Evolutionary conservation across 1,139 yeast genomes (phyloP).

Genomic region (Kodamaea alishanica): DNA sequence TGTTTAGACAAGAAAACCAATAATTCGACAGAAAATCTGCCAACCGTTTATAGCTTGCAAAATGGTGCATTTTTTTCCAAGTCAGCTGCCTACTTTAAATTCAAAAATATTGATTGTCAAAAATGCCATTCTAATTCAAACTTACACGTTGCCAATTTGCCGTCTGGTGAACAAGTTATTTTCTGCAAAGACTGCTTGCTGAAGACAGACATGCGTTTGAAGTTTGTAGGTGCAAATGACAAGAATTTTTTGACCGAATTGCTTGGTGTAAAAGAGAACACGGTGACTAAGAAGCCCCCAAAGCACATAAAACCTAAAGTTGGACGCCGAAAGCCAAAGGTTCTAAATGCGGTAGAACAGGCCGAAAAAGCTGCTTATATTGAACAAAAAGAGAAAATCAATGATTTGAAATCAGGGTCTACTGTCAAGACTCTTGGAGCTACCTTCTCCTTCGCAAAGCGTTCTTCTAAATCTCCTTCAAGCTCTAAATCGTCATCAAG

Average conservation of each 20-base stretch:
- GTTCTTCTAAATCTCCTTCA: not conserved
- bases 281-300: constrained; percentile 16
- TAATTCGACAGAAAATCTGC: constrained; percentile 42
- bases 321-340: constrained; percentile 24
- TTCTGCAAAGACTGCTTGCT: constrained; percentile 43
- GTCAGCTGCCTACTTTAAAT: constrained; percentile 44
- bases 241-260: constrained; percentile 46
- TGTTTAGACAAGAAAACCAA: constrained; percentile 45
- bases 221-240: constrained; percentile 44
- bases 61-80: constrained; percentile 54
- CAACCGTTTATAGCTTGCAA: constrained; percentile 48
- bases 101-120: constrained; percentile 49
- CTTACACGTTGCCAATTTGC: constrained; percentile 31
- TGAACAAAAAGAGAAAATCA: constrained; percentile 29
- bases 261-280: constrained; percentile 48
- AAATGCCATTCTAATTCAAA: constrained; percentile 41
- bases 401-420: constrained; percentile 38
- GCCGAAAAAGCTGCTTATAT: constrained; percentile 40
- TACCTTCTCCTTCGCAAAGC: constrained; percentile 7
- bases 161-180: constrained; percentile 22
- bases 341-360: constrained; percentile 31
- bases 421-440: constrained; percentile 42
- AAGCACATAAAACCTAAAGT: constrained; percentile 21
- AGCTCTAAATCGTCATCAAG: not conserved
- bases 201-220: constrained; percentile 17